Evolutionary conservation across 257 asterid genomes (phyloP).

Genomic region (Osmanthus fragrans): DNA sequence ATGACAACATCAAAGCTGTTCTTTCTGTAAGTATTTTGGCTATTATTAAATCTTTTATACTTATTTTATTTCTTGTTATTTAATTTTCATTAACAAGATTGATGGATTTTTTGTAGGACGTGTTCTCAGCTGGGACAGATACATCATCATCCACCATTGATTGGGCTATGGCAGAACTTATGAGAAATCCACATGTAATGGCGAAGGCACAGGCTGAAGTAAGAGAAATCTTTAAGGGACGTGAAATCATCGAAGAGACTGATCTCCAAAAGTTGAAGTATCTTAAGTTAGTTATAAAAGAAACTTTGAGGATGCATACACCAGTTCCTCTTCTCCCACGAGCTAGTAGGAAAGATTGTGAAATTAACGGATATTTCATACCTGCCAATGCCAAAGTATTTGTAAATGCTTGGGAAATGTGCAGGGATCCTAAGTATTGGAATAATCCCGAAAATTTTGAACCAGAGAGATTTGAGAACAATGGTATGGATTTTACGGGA

Average conservation of each 20-base stretch:
- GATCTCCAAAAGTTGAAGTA: neutral
- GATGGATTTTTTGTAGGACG: neutral
- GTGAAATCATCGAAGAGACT: constrained; percentile 5
- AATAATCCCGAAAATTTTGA: constrained; percentile 2
- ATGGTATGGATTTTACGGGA: constrained; percentile 18
- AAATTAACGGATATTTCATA: constrained; percentile 7
- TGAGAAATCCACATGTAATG: constrained; percentile 3
- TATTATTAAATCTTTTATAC: neutral
- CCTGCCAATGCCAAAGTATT: constrained; percentile 20
- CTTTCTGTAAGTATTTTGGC: neutral
- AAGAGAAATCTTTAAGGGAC: neutral
- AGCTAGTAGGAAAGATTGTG: neutral
- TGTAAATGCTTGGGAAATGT: constrained; percentile 26
- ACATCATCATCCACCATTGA: constrained; percentile 9
- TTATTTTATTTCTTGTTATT: neutral
- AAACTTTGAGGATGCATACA: neutral
- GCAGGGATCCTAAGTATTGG: constrained; percentile 24
- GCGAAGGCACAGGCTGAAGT: constrained; percentile 11
- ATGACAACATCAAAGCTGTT: constrained; percentile 6
- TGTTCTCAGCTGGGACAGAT: neutral
- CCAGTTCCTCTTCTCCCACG: neutral
- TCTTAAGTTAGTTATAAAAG: neutral
- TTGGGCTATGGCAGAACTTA: constrained; percentile 18
- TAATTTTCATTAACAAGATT: neutral
- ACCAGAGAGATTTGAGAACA: constrained; percentile 4